phyloP scores from a whole-genome alignment of 768 basidiomycete species.

The Phanerodontia chrysosporium region DNA sequence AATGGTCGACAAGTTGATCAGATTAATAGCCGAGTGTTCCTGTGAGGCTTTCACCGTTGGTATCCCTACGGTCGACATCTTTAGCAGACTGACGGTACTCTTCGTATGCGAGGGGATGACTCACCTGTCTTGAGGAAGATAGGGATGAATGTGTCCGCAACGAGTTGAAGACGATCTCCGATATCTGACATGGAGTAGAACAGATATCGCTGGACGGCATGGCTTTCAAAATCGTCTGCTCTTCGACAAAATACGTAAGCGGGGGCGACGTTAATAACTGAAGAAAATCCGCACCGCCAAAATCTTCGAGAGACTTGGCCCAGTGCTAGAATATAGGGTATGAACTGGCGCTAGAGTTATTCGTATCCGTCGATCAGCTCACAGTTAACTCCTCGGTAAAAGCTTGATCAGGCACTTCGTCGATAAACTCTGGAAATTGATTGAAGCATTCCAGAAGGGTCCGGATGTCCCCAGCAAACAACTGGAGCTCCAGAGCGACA shows the following conservation, averaged over 20 bases:
- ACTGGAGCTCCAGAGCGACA: constrained; percentile 60
- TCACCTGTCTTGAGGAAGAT: constrained; percentile 7
- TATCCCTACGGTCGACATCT: constrained; percentile 39
- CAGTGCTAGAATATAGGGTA: not conserved
- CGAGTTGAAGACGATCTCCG: constrained; percentile 4
- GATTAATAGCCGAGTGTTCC: constrained; percentile 59
- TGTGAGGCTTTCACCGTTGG: constrained; percentile 69
- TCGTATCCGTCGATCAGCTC: constrained; percentile 40
- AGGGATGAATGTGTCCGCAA: constrained; percentile 4
- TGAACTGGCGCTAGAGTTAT: not conserved
- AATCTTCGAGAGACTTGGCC: constrained; percentile 6
- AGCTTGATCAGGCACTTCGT: constrained; percentile 69
- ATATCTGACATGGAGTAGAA: constrained; percentile 6
- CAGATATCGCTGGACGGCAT: constrained; percentile 6
- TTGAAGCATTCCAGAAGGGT: constrained; percentile 67
- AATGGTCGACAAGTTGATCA: constrained; percentile 65
- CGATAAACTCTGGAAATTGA: constrained; percentile 73
- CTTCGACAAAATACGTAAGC: not conserved
- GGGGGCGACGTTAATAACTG: not conserved
- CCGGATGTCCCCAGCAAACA: constrained; percentile 59
- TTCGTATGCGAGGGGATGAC: not conserved
- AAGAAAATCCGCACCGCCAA: not conserved
- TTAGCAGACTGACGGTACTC: not conserved
- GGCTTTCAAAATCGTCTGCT: constrained; percentile 7
- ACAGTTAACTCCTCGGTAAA: constrained; percentile 69